Base-by-base conservation (phyloP, 768 basidiomycete species). In the Mycena crocata region DNA sequence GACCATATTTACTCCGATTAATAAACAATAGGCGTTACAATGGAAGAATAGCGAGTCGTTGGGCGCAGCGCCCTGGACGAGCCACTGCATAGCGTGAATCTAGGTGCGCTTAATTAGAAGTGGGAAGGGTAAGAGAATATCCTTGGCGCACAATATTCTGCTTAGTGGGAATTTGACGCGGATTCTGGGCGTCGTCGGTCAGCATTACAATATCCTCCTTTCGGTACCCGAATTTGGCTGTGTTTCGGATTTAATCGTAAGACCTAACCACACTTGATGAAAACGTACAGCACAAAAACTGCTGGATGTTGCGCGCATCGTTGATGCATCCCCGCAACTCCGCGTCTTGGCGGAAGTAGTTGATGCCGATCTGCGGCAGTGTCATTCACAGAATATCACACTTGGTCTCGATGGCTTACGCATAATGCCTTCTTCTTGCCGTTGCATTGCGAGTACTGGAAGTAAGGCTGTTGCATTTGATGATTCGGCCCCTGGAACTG, bases 31-130 rank as follows among this genome's bases (percentile, higher is more conserved):
- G 77, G n/a, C n/a, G 87, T 62, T 64, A 92, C 93, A 96, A 70
- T 96, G 95, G 85, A 96, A 93, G 83, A 96, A 95, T 34, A 96
- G 81, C 4, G 95, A 90, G 71, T 97, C 95, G 68, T 95, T 91
- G 1, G 93, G 89, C 21, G 81, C 80, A 15, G 96, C 95, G 67
- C 85, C 91, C 19, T 78, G 80, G 21, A 96, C 93, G n/a, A 99
- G 89, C 96, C 96, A 98, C 64, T 89, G 84, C 94, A 97, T 96
- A 6, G 92, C 95, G 48, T 84, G 78, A 23, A 94, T 73, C 89
- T 92, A 67, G 15, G n/a, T 23, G 21, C 45, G 19, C 50, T n/a
- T n/a, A 30, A 37, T 32, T 8, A 59, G 64, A 64, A 42, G 13
- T 6, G 23, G 56, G 31, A 42, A 57, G 45, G n/a, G 51, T 21